phyloP scores from a whole-genome alignment of 2,329 filamentous ascomycete species.

The Stagonosporopsis cucurbitacearum region DNA sequence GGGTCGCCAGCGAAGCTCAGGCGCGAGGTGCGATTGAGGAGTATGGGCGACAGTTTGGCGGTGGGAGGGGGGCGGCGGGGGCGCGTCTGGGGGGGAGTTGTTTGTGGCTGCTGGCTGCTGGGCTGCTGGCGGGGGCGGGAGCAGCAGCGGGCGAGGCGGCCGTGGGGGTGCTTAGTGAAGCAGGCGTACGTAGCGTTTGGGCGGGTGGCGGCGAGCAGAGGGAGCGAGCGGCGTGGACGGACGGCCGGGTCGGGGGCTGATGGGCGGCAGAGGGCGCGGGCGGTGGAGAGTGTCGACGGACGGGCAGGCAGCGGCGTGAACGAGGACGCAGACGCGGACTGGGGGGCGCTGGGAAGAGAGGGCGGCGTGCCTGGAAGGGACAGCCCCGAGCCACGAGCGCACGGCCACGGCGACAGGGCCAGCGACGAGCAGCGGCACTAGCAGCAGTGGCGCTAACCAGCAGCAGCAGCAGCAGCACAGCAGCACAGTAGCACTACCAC shows the following conservation, averaged over 20 bases:
- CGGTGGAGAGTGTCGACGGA: neutral
- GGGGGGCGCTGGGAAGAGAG: constrained; percentile 5
- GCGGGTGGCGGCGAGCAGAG: constrained; percentile 3
- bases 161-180: constrained; percentile 28
- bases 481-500: neutral
- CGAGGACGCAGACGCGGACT: constrained; percentile 1
- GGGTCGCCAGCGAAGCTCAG: constrained; percentile 86
- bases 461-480: constrained; percentile 1
- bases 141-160: constrained; percentile 12
- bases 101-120: neutral
- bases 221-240: constrained; percentile 32
- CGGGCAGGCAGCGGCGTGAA: constrained; percentile 8
- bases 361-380: constrained; percentile 10
- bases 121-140: neutral
- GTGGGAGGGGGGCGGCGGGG: constrained; percentile 64
- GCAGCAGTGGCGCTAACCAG: no score
- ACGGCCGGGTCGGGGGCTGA: constrained; percentile 5
- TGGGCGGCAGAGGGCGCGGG: constrained; percentile 7
- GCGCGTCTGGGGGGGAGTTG: neutral
- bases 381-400: constrained; percentile 6
- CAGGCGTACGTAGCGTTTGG: constrained; percentile 16
- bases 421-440: no score
- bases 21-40: constrained; percentile 78
- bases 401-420: constrained; percentile 4
- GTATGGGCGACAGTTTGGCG: constrained; percentile 95